Conservation (phyloP, 2,329 filamentous ascomycete genomes). For the Botrytis sinoallii region DNA sequence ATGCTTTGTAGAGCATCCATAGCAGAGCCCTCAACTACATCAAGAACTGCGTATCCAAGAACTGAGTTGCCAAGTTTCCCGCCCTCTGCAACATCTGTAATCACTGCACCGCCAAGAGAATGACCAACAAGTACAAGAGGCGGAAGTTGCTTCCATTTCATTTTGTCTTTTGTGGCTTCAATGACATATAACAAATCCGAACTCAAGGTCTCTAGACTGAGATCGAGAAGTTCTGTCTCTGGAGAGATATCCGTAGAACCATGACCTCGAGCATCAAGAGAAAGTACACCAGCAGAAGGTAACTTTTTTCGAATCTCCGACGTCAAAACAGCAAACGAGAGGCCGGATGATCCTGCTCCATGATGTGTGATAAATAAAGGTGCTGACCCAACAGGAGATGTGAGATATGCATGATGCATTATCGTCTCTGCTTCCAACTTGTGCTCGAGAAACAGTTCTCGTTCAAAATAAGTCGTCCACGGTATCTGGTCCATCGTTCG, state of each 20-base stretch:
- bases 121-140: conserved; percentile 83
- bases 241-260: conserved; percentile 60
- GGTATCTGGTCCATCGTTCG: conserved; percentile 41
- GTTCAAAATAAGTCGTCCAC: conserved; percentile 89
- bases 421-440: conserved; percentile 46
- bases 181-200: conserved; percentile 71
- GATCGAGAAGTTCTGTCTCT: conserved; percentile 51
- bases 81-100: conserved; percentile 75
- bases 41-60: conserved; percentile 83
- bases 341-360: conserved; percentile 86
- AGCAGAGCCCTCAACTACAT: conserved; percentile 93
- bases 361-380: conserved; percentile 93
- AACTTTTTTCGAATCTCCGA: conserved; percentile 73
- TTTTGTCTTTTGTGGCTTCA: conserved; percentile 59
- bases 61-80: conserved; percentile 64
- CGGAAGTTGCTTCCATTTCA: conserved; percentile 73
- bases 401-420: conserved; percentile 83
- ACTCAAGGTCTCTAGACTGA: conserved; percentile 70
- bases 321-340: conserved; percentile 83
- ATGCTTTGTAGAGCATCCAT: conserved; percentile 94
- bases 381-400: conserved; percentile 67
- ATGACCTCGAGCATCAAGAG: conserved; percentile 82
- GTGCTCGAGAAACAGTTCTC: conserved; percentile 72
- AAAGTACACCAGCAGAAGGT: conserved; percentile 78
- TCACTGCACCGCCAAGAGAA: conserved; percentile 86